These are phyloP conservation scores for Beta vulgaris DNA, from an alignment of 148 eudicot genomes.

Conservation along the genomic window DNA sequence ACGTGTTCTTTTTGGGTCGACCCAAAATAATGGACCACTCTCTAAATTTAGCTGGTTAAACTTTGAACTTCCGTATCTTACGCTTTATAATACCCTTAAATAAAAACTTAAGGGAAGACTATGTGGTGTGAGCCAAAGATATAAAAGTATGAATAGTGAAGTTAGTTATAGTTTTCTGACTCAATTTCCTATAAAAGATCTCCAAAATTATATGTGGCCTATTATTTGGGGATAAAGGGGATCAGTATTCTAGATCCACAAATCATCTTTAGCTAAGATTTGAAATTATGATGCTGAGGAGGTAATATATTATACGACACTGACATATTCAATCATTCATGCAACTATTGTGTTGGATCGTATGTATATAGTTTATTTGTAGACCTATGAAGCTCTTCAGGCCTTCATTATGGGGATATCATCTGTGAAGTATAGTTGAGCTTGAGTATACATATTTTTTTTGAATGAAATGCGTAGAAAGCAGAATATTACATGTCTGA, in stretches of 20 bases:
- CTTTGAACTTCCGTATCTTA: neutral
- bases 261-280: neutral
- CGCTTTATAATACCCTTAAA: neutral
- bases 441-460: no score
- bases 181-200: neutral
- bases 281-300: neutral
- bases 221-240: neutral
- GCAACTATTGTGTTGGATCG: neutral
- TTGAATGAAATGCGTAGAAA: no score
- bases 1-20: neutral
- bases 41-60: neutral
- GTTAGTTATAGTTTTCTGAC: neutral
- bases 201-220: neutral
- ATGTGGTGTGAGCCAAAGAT: neutral
- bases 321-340: neutral
- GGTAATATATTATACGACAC: neutral
- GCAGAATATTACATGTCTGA: neutral
- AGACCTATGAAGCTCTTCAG: neutral
- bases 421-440: neutral
- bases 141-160: neutral
- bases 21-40: neutral
- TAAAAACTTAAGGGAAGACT: neutral
- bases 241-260: neutral
- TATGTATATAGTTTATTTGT: neutral
- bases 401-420: neutral